These are phyloP conservation scores for Fragilaria crotonensis DNA, from an alignment of 108 stramenopile species.

Conservation along the genomic window DNA sequence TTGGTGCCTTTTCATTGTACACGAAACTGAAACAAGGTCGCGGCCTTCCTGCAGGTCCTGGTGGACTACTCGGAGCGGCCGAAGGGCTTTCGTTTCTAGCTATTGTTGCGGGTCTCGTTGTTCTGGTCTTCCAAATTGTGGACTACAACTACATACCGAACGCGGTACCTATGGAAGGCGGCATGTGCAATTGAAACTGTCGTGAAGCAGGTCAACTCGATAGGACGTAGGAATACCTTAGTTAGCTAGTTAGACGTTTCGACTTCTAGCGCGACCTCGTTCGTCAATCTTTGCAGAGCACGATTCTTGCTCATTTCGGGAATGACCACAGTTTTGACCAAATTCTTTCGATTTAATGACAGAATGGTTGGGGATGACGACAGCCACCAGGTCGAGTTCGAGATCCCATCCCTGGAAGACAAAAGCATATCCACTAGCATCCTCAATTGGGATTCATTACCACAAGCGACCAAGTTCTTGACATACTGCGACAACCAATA, in stretches of 20 bases:
- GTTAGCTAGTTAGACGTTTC: too few relatives aligned
- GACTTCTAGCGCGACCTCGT: constrained; percentile 67
- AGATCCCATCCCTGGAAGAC: constrained; percentile 2
- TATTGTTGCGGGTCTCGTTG: constrained; percentile 45
- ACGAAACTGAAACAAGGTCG: constrained; percentile 48
- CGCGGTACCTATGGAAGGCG: constrained; percentile 79
- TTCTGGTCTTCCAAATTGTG: constrained; percentile 50
- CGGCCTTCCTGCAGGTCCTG: constrained; percentile 60
- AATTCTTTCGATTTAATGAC: constrained; percentile 36
- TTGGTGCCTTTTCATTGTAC: constrained; percentile 41
- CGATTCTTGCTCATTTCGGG: constrained; percentile 82
- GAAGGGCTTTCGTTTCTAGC: constrained; percentile 63
- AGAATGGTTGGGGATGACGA: constrained; percentile 36
- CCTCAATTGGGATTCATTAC: constrained; percentile 45
- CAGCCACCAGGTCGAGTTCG: constrained; percentile 41
- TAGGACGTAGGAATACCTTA: too few relatives aligned
- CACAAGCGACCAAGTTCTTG: constrained; percentile 29
- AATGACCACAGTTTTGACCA: constrained; percentile 45
- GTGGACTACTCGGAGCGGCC: constrained; percentile 59
- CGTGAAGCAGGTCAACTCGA: too few relatives aligned
- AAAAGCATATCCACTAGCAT: constrained; percentile 61
- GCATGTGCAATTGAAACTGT: constrained; percentile 59
- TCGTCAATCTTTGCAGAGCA: constrained; percentile 66
- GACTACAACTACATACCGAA: constrained; percentile 81
- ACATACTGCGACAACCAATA: constrained; percentile 59